A percentile compares a stretch with the other conserved stretches of the same genome.
phyloP scores from a whole-genome alignment of 2,329 filamentous ascomycete species.

The Massarina eburnea region DNA sequence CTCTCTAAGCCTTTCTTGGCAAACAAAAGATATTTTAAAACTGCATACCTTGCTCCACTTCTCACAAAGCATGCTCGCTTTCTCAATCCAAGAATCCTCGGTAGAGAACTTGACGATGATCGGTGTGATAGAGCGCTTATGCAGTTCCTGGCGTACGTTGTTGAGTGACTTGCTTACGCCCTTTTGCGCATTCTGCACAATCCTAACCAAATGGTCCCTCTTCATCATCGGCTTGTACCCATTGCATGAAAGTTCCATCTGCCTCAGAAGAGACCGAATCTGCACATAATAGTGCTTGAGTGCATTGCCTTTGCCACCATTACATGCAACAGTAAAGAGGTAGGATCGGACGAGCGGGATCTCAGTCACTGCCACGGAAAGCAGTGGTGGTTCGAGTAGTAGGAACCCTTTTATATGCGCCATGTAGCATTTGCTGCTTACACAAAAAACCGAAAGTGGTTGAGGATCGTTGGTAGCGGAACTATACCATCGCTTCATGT shows the following conservation, averaged over 20 bases:
- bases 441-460: neutral
- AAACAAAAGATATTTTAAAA: no score
- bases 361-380: conserved; percentile 1
- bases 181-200: neutral
- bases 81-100: neutral
- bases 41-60: neutral
- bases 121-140: neutral
- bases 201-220: conserved; percentile 5
- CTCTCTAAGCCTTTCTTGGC: neutral
- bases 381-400: neutral
- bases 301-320: neutral
- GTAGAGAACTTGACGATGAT: conserved; percentile 1
- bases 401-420: conserved; percentile 1
- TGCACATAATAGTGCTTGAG: neutral
- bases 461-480: neutral
- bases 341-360: conserved; percentile 3
- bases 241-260: conserved; percentile 5
- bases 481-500: conserved; percentile 2
- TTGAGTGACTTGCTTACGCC: neutral
- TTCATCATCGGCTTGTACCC: conserved; percentile 7
- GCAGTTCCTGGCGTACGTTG: neutral
- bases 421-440: conserved; percentile 6
- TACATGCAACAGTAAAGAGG: conserved; percentile 1
- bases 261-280: neutral
- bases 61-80: neutral